Evolutionary conservation across 805 yeast species (phyloP).

Genomic region (Yamadazyma insecticola): DNA sequence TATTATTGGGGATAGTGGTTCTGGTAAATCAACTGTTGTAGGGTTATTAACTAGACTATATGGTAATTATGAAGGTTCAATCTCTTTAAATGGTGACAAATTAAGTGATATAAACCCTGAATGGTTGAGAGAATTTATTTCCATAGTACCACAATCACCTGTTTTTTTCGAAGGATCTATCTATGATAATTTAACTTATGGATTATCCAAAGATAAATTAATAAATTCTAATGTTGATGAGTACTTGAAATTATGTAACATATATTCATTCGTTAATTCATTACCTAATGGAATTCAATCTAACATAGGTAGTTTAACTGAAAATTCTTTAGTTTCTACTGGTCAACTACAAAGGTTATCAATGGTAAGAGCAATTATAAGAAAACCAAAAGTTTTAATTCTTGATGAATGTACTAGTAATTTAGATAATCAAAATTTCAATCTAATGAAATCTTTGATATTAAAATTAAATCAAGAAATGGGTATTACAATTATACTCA

Average conservation of each 20-base stretch:
- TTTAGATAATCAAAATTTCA: slow-evolving; percentile 62
- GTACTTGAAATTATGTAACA: slow-evolving; percentile 42
- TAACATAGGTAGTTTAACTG: slow-evolving; percentile 36
- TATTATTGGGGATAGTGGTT: slow-evolving; percentile 82
- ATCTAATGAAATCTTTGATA: slow-evolving; percentile 48
- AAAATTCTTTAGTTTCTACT: slow-evolving; percentile 59
- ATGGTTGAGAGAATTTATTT: slow-evolving; percentile 49
- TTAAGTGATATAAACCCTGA: slow-evolving; percentile 41
- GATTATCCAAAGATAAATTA: slow-evolving; percentile 26
- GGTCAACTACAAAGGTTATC: slow-evolving; percentile 89
- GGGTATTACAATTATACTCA: slow-evolving; percentile 46
- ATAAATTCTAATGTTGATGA: slow-evolving; percentile 28
- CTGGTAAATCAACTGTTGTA: slow-evolving; percentile 82
- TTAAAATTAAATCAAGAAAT: slow-evolving; percentile 40
- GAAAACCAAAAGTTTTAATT: slow-evolving; percentile 61
- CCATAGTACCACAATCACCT: slow-evolving; percentile 76
- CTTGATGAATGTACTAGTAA: slow-evolving; percentile 92
- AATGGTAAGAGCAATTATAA: slow-evolving; percentile 73
- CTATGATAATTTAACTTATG: slow-evolving; percentile 66
- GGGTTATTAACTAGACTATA: slow-evolving; percentile 55
- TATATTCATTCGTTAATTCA: slow-evolving; percentile 49
- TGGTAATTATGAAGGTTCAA: slow-evolving; percentile 29
- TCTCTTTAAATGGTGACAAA: slow-evolving; percentile 40
- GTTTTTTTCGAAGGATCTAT: slow-evolving; percentile 70
- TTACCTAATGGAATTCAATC: slow-evolving; percentile 62